Base-by-base conservation (phyloP, 352 stramenopile genomes). In the Phytophthora colocasiae region DNA sequence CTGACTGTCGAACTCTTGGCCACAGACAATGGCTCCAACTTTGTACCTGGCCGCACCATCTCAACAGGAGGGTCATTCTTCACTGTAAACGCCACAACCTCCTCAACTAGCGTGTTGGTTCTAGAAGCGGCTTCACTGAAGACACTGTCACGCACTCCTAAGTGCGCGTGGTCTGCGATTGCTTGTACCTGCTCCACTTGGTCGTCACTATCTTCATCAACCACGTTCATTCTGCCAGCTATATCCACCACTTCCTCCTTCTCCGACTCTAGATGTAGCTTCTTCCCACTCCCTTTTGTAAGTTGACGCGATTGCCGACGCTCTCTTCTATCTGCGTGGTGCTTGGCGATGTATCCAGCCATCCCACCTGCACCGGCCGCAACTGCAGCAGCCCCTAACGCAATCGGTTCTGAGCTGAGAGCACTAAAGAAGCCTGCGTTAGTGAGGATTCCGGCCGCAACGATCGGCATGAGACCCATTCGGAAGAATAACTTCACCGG, bases 401-500 rank as follows among this genome's bases (percentile, higher is more conserved):
- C 73, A 29, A 91, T 60, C 0, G 77, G 73, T 46, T 87, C 80
- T 0, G 73, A 72, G 17, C 75, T 74, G 5, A 92, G 54, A 1
- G 79, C 74, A 7, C 63, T 83, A 19, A 93, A 89, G 31, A 93
- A 63, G 2, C 83, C 80, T 0, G 82, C 71, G 31, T 86, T 77
- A 2, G 71, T 74, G 0, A 93, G 50, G 6, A 93, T 62, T 9
- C 75, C 76, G 2, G 78, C 72, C 4, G 80, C 84, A 5, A 93
- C 46, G 14, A 90, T 81, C 6, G 82, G 82, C 77, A 93, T 84
- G 11, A 93, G 51, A 0, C 80, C 84, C 77, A 91, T 87, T 14
- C 80, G 74, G 63, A 91, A 84, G 53, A 91, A 86, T 46, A 91
- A 74, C 68, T 87, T 90, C 41, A 91, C 51, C 12, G 84, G 84